These are phyloP conservation scores for Termitomyces sp. DNA, from an alignment of 768 basidiomycete genomes.

Conservation along the genomic window DNA sequence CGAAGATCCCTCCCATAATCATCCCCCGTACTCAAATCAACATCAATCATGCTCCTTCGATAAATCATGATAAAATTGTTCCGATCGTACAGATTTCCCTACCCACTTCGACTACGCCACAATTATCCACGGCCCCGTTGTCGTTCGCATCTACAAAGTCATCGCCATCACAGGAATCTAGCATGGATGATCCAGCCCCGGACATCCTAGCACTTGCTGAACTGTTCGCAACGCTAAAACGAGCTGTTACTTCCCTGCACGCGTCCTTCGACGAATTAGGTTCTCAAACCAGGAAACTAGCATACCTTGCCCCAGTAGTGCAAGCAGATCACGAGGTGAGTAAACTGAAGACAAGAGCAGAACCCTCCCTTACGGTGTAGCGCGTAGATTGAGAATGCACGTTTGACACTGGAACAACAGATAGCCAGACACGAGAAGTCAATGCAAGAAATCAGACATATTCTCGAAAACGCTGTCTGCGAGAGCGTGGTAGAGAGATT, in stretches of 20 bases:
- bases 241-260: constrained; percentile 38
- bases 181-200: constrained; percentile 18
- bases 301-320: constrained; percentile 42
- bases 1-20: constrained; percentile 24
- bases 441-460: constrained; percentile 32
- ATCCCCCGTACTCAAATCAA: constrained; percentile 23
- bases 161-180: neutral
- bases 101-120: constrained; percentile 8
- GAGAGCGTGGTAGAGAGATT: constrained; percentile 40
- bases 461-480: constrained; percentile 40
- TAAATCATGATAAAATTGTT: constrained; percentile 1
- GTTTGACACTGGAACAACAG: constrained; percentile 36
- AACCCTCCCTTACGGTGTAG: constrained; percentile 12
- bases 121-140: neutral
- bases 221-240: constrained; percentile 46
- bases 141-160: neutral
- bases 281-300: constrained; percentile 43
- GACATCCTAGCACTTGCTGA: constrained; percentile 43
- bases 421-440: constrained; percentile 37
- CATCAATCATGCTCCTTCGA: constrained; percentile 1
- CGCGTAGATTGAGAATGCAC: constrained; percentile 40
- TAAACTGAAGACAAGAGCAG: neutral
- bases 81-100: constrained; percentile 2
- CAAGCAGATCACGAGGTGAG: constrained; percentile 45
- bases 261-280: constrained; percentile 45